Conservation (phyloP, 1,284 basidiomycete species). For the Cryptococcus floricola region DNA sequence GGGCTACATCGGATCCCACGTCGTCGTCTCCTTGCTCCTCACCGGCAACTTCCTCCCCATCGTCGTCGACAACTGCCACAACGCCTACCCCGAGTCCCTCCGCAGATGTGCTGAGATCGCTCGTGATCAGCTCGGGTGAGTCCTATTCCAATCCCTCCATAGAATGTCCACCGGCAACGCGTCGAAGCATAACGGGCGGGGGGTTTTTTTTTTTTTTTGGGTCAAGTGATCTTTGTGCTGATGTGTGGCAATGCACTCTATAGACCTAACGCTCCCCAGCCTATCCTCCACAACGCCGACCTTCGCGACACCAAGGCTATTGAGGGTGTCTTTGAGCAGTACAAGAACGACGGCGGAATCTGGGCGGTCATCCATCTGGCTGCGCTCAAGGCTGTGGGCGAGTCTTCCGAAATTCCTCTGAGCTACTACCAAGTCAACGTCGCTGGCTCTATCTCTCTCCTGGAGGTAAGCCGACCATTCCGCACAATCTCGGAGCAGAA, state of each 20-base stretch:
- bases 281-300: slow-evolving; percentile 58
- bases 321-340: slow-evolving; percentile 71
- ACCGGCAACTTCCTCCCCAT: slow-evolving; percentile 86
- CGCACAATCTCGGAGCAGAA: background rate
- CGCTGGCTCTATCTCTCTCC: slow-evolving; percentile 71
- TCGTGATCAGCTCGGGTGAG: slow-evolving; percentile 54
- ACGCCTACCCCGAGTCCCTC: slow-evolving; percentile 74
- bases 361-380: slow-evolving; percentile 97
- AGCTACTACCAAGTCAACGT: slow-evolving; percentile 93
- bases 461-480: slow-evolving; percentile 51
- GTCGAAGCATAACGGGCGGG: no score
- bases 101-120: slow-evolving; percentile 74
- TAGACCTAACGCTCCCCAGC: slow-evolving; percentile 50
- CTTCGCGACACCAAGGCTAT: slow-evolving; percentile 69
- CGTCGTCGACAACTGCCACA: slow-evolving; percentile 90
- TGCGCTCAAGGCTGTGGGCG: slow-evolving; percentile 96
- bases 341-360: slow-evolving; percentile 74
- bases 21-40: slow-evolving; percentile 77
- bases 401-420: slow-evolving; percentile 91
- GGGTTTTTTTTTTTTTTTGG: no score
- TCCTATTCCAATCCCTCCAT: background rate
- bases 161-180: background rate
- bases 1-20: slow-evolving; percentile 72
- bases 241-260: background rate
- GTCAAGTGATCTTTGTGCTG: background rate